Evolutionary conservation across 2,329 filamentous ascomycete genomes (phyloP).

Genomic region (Cladophialophora exuberans): DNA sequence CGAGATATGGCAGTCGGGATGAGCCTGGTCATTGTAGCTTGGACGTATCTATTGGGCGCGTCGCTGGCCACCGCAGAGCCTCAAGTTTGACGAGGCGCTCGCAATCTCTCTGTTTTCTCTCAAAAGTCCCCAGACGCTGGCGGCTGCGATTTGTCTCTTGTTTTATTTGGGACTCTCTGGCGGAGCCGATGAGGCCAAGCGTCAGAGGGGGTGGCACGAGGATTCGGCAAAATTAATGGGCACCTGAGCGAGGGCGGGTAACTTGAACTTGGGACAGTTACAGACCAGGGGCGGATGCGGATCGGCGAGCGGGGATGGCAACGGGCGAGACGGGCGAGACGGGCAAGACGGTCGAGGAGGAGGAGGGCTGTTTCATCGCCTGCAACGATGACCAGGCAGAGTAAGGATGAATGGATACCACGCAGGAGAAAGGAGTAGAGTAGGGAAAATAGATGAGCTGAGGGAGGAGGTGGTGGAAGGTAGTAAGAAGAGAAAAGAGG

Average conservation of each 20-base stretch:
- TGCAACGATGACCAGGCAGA: slow-evolving; percentile 25
- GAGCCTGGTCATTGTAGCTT: slow-evolving; percentile 35
- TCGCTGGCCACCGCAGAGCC: slow-evolving; percentile 23
- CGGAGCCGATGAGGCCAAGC: not conserved
- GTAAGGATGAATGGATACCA: slow-evolving; percentile 23
- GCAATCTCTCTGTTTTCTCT: slow-evolving; percentile 23
- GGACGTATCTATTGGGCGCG: slow-evolving; percentile 26
- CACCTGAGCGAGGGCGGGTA: slow-evolving; percentile 6
- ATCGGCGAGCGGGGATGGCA: slow-evolving; percentile 18
- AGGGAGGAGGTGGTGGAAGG: slow-evolving; percentile 13
- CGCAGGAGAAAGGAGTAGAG: slow-evolving; percentile 14
- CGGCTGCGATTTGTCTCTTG: not conserved
- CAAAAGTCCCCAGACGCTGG: slow-evolving; percentile 16
- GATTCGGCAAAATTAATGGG: no score
- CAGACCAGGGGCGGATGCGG: slow-evolving; percentile 21
- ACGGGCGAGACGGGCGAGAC: slow-evolving; percentile 18
- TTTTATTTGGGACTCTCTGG: not conserved
- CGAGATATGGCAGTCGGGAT: slow-evolving; percentile 34
- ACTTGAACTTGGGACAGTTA: not conserved
- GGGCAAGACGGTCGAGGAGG: slow-evolving; percentile 19
- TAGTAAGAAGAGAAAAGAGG: slow-evolving; percentile 19
- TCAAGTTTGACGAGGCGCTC: slow-evolving; percentile 31
- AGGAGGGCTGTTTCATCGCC: slow-evolving; percentile 29
- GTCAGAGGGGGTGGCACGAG: slow-evolving; percentile 3
- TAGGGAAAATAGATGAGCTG: slow-evolving; percentile 18